These are phyloP conservation scores for Stellera chamaejasme DNA, from an alignment of 345 rosid species.

Conservation along the genomic window DNA sequence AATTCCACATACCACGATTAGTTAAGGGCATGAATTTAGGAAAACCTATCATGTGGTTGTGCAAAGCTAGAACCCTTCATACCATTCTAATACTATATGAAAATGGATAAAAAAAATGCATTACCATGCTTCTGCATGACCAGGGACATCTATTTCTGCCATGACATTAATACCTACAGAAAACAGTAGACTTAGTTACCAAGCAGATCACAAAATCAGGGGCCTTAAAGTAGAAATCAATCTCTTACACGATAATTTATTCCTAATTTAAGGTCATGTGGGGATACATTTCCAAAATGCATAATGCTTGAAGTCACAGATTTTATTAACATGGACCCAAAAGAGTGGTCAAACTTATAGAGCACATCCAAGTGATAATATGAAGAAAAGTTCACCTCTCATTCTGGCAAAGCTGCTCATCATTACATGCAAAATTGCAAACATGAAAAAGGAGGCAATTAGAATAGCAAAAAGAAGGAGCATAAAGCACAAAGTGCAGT, in stretches of 20 bases:
- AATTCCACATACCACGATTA: too few species aligned
- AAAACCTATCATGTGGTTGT: too few species aligned
- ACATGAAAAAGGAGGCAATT: constrained; percentile 23
- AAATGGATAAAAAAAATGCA: constrained; percentile 2
- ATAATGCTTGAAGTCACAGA: not conserved
- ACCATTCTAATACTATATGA: too few species aligned
- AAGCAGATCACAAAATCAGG: not conserved
- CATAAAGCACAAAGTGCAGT: not conserved
- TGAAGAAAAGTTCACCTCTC: constrained; percentile 57
- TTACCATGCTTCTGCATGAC: constrained; percentile 98
- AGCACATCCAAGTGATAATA: not conserved
- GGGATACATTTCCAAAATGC: not conserved
- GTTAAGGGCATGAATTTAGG: too few species aligned
- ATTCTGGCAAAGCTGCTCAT: constrained; percentile 76
- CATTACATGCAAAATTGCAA: constrained; percentile 8
- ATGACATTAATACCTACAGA: constrained; percentile 79
- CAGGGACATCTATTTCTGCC: constrained; percentile 97
- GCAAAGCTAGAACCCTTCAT: too few species aligned
- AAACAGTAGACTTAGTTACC: constrained; percentile 9
- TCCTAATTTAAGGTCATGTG: not conserved
- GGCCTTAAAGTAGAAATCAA: not conserved
- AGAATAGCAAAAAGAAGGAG: constrained; percentile 17
- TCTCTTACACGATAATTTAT: not conserved
- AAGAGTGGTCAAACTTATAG: not conserved
- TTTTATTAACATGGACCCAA: not conserved